Evolutionary conservation across 1,284 basidiomycete genomes (phyloP).

Genomic region (Meripilus lineatus): DNA sequence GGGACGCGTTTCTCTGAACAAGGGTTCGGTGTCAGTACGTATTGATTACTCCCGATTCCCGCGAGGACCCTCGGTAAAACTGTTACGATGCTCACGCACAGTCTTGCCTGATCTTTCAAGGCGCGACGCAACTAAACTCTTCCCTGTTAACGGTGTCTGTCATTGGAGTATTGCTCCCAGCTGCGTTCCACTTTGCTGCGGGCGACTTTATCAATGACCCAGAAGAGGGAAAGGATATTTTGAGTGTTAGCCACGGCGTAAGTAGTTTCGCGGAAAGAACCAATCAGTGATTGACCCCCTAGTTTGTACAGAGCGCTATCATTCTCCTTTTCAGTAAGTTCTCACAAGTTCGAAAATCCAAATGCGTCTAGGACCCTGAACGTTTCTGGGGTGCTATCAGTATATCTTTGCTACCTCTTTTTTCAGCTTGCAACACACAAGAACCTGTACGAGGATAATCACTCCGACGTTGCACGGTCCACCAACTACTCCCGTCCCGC

Average conservation of each 20-base stretch:
- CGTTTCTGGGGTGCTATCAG: constrained; percentile 30
- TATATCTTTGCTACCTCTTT: constrained; percentile 42
- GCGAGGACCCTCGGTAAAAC: neutral
- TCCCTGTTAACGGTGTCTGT: constrained; percentile 79
- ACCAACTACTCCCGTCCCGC: neutral
- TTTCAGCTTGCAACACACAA: constrained; percentile 14
- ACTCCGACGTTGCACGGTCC: constrained; percentile 11
- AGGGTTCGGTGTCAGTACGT: constrained; percentile 66
- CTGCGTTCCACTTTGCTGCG: constrained; percentile 58
- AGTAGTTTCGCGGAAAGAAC: too few species aligned
- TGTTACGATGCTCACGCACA: neutral
- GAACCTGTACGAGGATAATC: constrained; percentile 10
- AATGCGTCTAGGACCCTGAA: neutral
- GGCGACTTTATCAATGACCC: constrained; percentile 20
- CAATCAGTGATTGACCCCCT: neutral
- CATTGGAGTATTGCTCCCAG: constrained; percentile 76
- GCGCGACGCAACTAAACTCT: constrained; percentile 50
- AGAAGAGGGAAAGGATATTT: constrained; percentile 45
- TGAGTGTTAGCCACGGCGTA: constrained; percentile 83
- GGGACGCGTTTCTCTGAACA: constrained; percentile 76
- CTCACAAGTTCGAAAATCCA: neutral
- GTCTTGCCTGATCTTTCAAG: constrained; percentile 61
- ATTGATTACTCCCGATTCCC: too few species aligned
- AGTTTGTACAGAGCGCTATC: constrained; percentile 48
- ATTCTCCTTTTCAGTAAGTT: constrained; percentile 66